These are phyloP conservation scores for Phytophthora nicotianae DNA, from an alignment of 352 stramenopile genomes.

Conservation along the genomic window DNA sequence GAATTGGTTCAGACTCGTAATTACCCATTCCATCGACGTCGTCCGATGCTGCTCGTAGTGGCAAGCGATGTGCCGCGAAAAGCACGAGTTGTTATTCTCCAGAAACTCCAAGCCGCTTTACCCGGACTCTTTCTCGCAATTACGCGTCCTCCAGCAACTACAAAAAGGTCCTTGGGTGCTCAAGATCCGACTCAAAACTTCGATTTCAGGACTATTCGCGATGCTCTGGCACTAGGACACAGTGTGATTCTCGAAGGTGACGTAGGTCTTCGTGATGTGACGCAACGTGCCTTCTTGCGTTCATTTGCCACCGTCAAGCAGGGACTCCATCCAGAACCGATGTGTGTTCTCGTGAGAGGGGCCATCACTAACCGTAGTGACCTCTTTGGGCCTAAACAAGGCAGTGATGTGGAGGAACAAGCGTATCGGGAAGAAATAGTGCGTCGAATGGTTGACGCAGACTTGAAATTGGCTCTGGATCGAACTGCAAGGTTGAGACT, in stretches of 20 bases:
- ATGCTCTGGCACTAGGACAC: slow-evolving; percentile 53
- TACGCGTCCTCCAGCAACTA: slow-evolving; percentile 38
- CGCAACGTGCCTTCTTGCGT: slow-evolving; percentile 61
- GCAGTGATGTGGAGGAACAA: slow-evolving; percentile 18
- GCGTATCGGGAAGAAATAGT: slow-evolving; percentile 19
- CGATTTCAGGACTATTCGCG: slow-evolving; percentile 41
- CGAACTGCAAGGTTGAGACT: slow-evolving; percentile 25
- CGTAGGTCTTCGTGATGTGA: slow-evolving; percentile 67
- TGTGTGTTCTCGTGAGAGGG: slow-evolving; percentile 68
- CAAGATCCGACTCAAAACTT: slow-evolving; percentile 23
- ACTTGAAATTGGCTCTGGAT: slow-evolving; percentile 64
- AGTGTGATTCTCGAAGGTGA: slow-evolving; percentile 79
- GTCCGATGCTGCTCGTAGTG: slow-evolving; percentile 72
- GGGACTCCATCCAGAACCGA: slow-evolving; percentile 60
- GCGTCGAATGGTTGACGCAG: slow-evolving; percentile 41
- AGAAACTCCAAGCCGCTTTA: slow-evolving; percentile 47
- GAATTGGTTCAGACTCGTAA: slow-evolving; percentile 43
- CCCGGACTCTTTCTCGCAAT: slow-evolving; percentile 79
- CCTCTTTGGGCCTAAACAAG: slow-evolving; percentile 20
- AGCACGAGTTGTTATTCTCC: slow-evolving; percentile 43
- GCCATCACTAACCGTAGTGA: slow-evolving; percentile 55
- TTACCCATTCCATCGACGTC: slow-evolving; percentile 44
- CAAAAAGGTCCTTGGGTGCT: slow-evolving; percentile 6
- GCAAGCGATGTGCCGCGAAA: slow-evolving; percentile 64
- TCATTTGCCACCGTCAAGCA: slow-evolving; percentile 70